Evolutionary conservation across 306 rosid species (phyloP).

Genomic region (Corylus heterophylla): DNA sequence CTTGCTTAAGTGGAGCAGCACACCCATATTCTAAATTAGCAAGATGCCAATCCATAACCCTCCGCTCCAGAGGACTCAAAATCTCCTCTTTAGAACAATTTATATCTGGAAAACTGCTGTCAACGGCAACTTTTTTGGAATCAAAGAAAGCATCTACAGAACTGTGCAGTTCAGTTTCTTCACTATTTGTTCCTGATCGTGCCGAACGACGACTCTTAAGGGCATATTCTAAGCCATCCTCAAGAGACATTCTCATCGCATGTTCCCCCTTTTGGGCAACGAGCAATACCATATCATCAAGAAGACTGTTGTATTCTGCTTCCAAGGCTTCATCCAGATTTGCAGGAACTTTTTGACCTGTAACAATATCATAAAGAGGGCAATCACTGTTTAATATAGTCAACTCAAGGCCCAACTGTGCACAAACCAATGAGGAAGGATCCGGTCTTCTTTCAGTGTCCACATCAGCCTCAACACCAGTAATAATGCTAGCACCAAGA

Average conservation of each 20-base stretch:
- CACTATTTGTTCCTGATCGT: constrained; percentile 40
- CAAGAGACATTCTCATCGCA: constrained; percentile 90
- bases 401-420: constrained; percentile 93
- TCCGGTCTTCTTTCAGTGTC: constrained; percentile 98
- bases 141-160: constrained; percentile 34
- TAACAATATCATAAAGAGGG: constrained; percentile 85
- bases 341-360: constrained; percentile 83
- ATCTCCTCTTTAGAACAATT: constrained; percentile 43
- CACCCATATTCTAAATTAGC: constrained; percentile 99
- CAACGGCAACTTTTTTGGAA: constrained; percentile 29
- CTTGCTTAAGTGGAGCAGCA: constrained; percentile 89
- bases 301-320: constrained; percentile 95
- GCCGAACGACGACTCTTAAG: constrained; percentile 72
- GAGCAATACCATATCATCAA: constrained; percentile 88
- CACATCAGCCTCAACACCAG: constrained; percentile 99
- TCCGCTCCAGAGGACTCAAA: constrained; percentile 89
- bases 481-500: constrained; percentile 99
- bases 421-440: constrained; percentile 95
- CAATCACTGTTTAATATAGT: constrained; percentile 93
- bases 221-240: constrained; percentile 95
- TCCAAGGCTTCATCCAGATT: constrained; percentile 93
- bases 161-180: constrained; percentile 44
- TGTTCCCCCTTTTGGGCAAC: constrained; percentile 84
- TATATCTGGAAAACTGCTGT: constrained; percentile 29
- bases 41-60: constrained; percentile 99